Percentiles rank a stretch among this genome's conserved stretches.
Conservation (phyloP, 2,329 filamentous ascomycete genomes). For the Alternaria triticina region DNA sequence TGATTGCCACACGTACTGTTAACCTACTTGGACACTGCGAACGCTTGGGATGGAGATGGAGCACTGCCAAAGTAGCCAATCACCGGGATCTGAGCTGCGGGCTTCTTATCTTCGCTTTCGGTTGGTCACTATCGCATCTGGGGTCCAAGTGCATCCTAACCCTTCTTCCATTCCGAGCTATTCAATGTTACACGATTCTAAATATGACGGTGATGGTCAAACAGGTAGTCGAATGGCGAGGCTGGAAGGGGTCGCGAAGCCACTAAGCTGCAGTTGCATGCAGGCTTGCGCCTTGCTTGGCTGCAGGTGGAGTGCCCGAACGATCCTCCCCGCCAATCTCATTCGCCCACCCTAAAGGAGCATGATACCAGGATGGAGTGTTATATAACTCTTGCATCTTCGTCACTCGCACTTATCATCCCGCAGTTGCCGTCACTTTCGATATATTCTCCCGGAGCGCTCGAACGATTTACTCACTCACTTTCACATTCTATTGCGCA, state of each 20-base stretch:
- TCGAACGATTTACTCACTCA: not conserved
- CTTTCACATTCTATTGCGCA: not conserved
- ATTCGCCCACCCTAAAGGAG: not conserved
- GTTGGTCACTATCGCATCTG: not conserved
- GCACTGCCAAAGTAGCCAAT: not conserved
- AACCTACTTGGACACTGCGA: not conserved
- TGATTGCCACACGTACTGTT: not conserved
- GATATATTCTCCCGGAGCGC: fast-evolving
- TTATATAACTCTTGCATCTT: not conserved
- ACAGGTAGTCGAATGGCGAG: not conserved
- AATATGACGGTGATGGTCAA: not conserved
- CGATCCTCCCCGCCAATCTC: not conserved
- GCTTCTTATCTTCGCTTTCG: not conserved
- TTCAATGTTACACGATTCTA: not conserved
- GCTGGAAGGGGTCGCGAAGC: not conserved
- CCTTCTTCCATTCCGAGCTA: not conserved
- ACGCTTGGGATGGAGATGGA: not conserved
- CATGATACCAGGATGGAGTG: fast-evolving
- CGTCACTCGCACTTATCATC: not conserved
- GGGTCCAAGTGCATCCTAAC: not conserved
- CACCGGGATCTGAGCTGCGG: not conserved
- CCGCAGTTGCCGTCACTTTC: not conserved
- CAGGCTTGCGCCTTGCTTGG: not conserved
- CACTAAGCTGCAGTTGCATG: not conserved
- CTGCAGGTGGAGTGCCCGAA: not conserved